Conservation (phyloP, 2,329 filamentous ascomycete species). For the Ophiocordyceps camponoti-leonardi region DNA sequence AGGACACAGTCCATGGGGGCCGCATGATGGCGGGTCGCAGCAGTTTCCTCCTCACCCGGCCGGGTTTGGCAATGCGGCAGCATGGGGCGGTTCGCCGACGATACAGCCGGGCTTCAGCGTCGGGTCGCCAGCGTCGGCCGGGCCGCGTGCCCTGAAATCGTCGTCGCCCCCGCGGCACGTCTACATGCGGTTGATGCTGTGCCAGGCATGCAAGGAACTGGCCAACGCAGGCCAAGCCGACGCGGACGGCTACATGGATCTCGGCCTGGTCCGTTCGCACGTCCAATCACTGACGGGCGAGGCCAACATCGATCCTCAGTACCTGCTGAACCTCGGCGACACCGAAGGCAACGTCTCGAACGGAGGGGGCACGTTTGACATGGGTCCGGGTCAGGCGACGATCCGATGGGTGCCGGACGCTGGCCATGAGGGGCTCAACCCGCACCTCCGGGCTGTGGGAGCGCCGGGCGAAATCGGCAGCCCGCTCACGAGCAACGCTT, state of each 20-base stretch:
- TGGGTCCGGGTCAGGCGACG: slow-evolving; percentile 22
- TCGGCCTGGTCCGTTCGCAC: slow-evolving; percentile 48
- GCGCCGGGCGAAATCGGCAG: slow-evolving; percentile 56
- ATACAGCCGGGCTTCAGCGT: slow-evolving; percentile 17
- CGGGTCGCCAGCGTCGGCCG: slow-evolving; percentile 11
- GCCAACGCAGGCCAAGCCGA: slow-evolving; percentile 19
- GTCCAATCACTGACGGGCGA: slow-evolving; percentile 37
- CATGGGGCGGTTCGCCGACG: slow-evolving; percentile 16
- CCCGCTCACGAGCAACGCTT: slow-evolving; percentile 32
- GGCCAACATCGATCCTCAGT: slow-evolving; percentile 28
- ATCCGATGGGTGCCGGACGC: slow-evolving; percentile 41
- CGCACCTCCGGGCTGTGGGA: slow-evolving; percentile 27
- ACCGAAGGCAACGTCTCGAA: slow-evolving; percentile 77
- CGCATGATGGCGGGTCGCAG: slow-evolving; percentile 13
- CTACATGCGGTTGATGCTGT: slow-evolving; percentile 55
- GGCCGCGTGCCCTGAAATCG: slow-evolving; percentile 12
- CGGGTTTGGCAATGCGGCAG: slow-evolving; percentile 24
- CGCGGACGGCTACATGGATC: slow-evolving; percentile 49
- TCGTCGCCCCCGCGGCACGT: slow-evolving; percentile 45
- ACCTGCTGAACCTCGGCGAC: slow-evolving; percentile 73
- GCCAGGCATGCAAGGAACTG: slow-evolving; percentile 56
- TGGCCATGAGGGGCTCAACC: slow-evolving; percentile 19
- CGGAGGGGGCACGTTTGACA: slow-evolving; percentile 75
- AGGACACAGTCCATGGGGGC: slow-evolving; percentile 24
- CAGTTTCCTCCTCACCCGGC: slow-evolving; percentile 24